A percentile compares a stretch with the other conserved stretches of the same genome.
Evolutionary conservation across 2,329 filamentous ascomycete species (phyloP).

Genomic region (Biscogniauxia mediterranea): DNA sequence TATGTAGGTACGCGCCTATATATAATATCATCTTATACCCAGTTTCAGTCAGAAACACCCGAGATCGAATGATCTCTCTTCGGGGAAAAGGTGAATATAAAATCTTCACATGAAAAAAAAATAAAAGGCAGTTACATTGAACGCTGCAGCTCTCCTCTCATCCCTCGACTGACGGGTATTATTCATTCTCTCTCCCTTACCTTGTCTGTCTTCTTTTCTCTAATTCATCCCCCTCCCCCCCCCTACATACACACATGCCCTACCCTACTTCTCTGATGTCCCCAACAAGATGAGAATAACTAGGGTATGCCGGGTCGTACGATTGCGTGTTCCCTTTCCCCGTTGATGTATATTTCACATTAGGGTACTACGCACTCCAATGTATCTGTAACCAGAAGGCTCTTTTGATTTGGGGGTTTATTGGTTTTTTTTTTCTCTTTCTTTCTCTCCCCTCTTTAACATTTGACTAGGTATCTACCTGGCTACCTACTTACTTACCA

Average conservation of each 20-base stretch:
- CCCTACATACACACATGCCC: background rate
- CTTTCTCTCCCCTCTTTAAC: background rate
- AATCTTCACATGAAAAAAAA: background rate
- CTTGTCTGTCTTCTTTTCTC: background rate
- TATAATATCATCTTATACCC: background rate
- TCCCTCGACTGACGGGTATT: background rate
- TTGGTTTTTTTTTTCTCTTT: background rate
- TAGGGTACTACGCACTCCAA: background rate
- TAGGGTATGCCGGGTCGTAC: background rate
- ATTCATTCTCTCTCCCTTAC: background rate
- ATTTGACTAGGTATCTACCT: background rate
- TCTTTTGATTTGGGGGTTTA: background rate
- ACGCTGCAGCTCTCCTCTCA: background rate
- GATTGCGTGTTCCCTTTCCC: background rate
- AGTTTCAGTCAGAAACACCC: background rate
- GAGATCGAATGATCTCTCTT: background rate
- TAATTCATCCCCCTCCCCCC: too few species aligned
- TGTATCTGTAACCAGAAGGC: background rate
- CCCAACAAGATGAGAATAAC: background rate
- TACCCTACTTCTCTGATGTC: background rate
- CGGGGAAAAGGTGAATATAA: background rate
- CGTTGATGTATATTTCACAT: background rate
- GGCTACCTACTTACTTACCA: background rate
- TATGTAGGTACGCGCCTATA: background rate
- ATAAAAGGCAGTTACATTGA: background rate